These are phyloP conservation scores for Boehmeria nivea DNA, from an alignment of 306 rosid genomes.

Conservation along the genomic window DNA sequence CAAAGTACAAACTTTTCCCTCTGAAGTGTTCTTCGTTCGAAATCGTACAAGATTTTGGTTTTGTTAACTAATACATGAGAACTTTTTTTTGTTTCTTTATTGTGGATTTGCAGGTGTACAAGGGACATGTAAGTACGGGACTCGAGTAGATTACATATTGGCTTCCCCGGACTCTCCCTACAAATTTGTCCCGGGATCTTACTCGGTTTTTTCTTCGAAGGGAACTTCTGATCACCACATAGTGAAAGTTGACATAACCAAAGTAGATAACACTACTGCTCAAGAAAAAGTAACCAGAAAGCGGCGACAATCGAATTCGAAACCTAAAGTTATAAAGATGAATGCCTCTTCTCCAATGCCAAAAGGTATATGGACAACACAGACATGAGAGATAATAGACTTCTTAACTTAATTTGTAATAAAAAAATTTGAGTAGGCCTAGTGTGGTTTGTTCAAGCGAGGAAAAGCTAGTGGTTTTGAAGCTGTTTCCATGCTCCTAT, in stretches of 20 bases:
- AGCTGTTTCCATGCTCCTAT: background rate
- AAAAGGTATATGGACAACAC: slow-evolving; percentile 55
- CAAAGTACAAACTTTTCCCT: slow-evolving; percentile 58
- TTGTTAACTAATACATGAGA: too few relatives aligned
- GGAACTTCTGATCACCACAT: slow-evolving; percentile 99
- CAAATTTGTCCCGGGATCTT: slow-evolving; percentile 83
- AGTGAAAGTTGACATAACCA: slow-evolving; percentile 71
- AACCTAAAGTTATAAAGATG: slow-evolving; percentile 51
- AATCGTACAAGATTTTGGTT: too few relatives aligned
- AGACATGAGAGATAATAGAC: slow-evolving; percentile 15
- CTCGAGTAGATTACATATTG: slow-evolving; percentile 84
- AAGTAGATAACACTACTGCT: slow-evolving; percentile 19
- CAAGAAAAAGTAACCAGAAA: slow-evolving; percentile 28
- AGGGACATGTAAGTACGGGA: slow-evolving; percentile 97
- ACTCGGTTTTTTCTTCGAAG: slow-evolving; percentile 84
- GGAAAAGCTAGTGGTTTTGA: slow-evolving; percentile 5
- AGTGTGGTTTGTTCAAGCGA: slow-evolving; percentile 12
- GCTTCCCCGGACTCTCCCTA: slow-evolving; percentile 60
- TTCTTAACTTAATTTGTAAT: background rate
- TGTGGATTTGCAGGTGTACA: slow-evolving; percentile 66
- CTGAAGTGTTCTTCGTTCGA: too few relatives aligned
- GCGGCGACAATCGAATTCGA: slow-evolving; percentile 27
- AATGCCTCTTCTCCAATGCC: slow-evolving; percentile 41
- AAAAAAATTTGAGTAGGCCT: background rate
- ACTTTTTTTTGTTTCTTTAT: too few relatives aligned